Percentiles rank a stretch among this genome's conserved stretches.
phyloP scores from a whole-genome alignment of 371 early-diverging fungal species.

The Haplosporangium sp. region DNA sequence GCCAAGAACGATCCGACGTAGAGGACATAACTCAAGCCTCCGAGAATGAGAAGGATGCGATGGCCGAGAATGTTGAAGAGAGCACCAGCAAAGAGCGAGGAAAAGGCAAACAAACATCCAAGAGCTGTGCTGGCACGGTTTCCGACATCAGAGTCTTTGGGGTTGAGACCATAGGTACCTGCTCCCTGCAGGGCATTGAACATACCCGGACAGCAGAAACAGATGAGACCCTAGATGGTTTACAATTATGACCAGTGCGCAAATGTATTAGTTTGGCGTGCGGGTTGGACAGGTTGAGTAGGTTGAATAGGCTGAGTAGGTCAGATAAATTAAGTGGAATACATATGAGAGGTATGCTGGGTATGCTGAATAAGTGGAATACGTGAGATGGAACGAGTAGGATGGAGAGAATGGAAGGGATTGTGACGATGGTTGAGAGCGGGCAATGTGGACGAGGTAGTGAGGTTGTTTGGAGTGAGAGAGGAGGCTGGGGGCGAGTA shows the following conservation, averaged over 20 bases:
- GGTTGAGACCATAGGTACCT: slow-evolving; percentile 67
- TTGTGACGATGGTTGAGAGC: background rate
- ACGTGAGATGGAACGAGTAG: background rate
- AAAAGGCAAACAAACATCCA: slow-evolving; percentile 75
- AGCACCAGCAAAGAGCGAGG: slow-evolving; percentile 73
- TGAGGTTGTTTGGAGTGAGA: background rate
- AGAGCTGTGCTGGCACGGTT: slow-evolving; percentile 78
- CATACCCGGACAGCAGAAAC: slow-evolving; percentile 88
- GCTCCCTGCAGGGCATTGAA: slow-evolving; percentile 80
- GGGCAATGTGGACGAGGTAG: background rate
- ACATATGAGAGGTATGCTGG: too few relatives aligned
- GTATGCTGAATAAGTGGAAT: too few relatives aligned
- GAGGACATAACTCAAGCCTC: slow-evolving; percentile 65
- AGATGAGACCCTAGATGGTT: slow-evolving; percentile 64
- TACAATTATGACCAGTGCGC: too few relatives aligned
- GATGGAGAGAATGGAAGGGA: background rate
- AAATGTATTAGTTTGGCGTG: too few relatives aligned
- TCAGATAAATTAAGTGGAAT: background rate
- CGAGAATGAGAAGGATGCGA: slow-evolving; percentile 62
- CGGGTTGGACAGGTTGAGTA: too few relatives aligned
- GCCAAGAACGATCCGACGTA: slow-evolving; percentile 68
- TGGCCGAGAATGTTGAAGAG: slow-evolving; percentile 70
- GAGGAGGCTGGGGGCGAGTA: background rate
- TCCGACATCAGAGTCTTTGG: slow-evolving; percentile 67
- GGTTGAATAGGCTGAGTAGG: background rate